Base-by-base conservation (phyloP, 2,329 filamentous ascomycete genomes). In the Huntiella moniliformis region DNA sequence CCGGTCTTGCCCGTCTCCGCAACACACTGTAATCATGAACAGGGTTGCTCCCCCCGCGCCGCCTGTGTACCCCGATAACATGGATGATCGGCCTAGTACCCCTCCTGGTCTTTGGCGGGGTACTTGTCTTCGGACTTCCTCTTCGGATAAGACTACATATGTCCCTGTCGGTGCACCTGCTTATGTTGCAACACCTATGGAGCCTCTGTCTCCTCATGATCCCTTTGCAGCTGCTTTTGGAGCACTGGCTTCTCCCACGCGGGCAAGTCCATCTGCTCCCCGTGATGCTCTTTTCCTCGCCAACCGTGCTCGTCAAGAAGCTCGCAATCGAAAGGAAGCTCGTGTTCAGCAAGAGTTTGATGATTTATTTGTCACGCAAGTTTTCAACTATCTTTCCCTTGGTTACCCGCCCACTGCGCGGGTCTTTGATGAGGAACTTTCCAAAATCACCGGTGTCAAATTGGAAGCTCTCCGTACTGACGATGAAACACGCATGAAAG, bases 341-440 rank as follows among this genome's bases (percentile, higher is more conserved):
- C 67, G 68, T 54, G 72, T 77, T 50, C 57, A 63, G 3, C 60
- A 62, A 44, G 86, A 94, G 60, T 93, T 91, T 55, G 69, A 79
- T 50, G 84, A 94, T 58, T 68, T 68, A 3, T 94, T 95, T 58
- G 76, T 95, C 47, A 94, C 87, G 0, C 88, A 96, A 61, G 87
- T 96, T 5, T 96, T 92, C 69, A 95, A 96, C 60, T 96, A 96
- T 60, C 70, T 96, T 12, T 93, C 85, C 0, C 71, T 96, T 4
- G 88, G 88, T 4, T 95, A 95, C 59, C 87, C 88, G 3, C 79
- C 83, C 32, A 76, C 86, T 55, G 88, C 87, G 8, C 75, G 80
- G 16, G 71, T 74, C 34, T 96, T 83, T 56, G 88, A 96, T 56
- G 72, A 78, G 8, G 88, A 96, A 64, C 67, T 96, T 15, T 75